Percentiles rank a stretch among this genome's conserved stretches.
phyloP scores from a whole-genome alignment of 371 early-diverging fungal species.

The Choanephora cucurbitarum region DNA sequence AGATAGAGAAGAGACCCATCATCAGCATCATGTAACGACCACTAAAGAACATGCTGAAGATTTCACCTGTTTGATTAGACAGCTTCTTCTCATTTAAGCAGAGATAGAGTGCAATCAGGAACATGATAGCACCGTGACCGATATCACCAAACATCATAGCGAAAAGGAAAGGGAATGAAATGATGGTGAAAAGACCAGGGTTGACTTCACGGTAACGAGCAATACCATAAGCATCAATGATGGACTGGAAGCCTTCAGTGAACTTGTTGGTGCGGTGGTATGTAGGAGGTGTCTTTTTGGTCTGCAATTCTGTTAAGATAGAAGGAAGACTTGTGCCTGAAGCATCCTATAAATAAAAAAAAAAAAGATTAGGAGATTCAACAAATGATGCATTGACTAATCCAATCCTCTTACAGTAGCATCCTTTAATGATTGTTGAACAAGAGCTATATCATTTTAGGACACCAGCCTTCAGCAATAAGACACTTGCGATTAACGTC shows the following conservation, averaged over 20 bases:
- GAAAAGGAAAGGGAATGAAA: conserved; percentile 99
- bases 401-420: conserved; percentile 84
- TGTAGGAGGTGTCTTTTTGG: conserved; percentile 92
- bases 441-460: conserved; percentile 77
- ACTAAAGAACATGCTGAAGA: conserved; percentile 88
- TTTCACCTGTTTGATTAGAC: conserved; percentile 76
- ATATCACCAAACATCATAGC: conserved; percentile 99
- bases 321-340: conserved; percentile 88
- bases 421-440: conserved; percentile 81
- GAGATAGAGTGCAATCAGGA: conserved; percentile 77
- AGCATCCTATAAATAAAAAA: conserved; percentile 55
- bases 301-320: conserved; percentile 81
- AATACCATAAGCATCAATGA: conserved; percentile 98
- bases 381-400: too few species aligned
- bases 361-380: neutral
- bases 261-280: conserved; percentile 96
- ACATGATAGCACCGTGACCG: conserved; percentile 95
- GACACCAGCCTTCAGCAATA: conserved; percentile 98
- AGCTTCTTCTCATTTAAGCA: conserved; percentile 84
- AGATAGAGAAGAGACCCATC: conserved; percentile 97
- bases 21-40: conserved; percentile 98
- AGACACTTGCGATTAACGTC: conserved; percentile 91
- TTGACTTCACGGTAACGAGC: conserved; percentile 99
- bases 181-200: conserved; percentile 97
- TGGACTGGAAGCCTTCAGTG: conserved; percentile 95